Evolutionary conservation across 2,329 filamentous ascomycete genomes (phyloP).

Genomic region (Penicillium sp.): DNA sequence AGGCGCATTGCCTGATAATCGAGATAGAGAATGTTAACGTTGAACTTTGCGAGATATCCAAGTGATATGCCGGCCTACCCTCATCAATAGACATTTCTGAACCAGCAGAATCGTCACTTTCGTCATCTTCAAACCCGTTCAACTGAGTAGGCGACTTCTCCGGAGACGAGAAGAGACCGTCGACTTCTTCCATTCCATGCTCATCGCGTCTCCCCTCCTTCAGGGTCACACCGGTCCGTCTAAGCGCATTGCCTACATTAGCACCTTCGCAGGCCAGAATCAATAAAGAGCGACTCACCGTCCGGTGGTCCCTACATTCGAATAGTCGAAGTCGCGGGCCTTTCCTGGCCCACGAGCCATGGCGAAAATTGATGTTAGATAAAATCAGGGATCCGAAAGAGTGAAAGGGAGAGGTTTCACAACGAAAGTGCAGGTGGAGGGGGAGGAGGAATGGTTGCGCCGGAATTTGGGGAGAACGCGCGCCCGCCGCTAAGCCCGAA

Average conservation of each 20-base stretch:
- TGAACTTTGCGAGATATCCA: not conserved
- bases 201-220: slow-evolving; percentile 81
- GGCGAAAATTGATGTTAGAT: not conserved
- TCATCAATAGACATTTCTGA: slow-evolving; percentile 62
- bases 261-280: slow-evolving; percentile 8
- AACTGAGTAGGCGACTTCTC: slow-evolving; percentile 52
- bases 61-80: slow-evolving; percentile 44
- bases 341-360: slow-evolving; percentile 40
- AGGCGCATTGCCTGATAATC: slow-evolving; percentile 36
- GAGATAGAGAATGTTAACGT: slow-evolving; percentile 8
- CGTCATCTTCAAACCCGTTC: slow-evolving; percentile 35
- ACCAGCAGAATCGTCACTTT: slow-evolving; percentile 46
- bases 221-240: slow-evolving; percentile 83
- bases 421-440: slow-evolving; percentile 6
- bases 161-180: slow-evolving; percentile 84
- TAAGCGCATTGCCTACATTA: slow-evolving; percentile 39
- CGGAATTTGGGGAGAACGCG: slow-evolving; percentile 23
- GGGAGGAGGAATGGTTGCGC: slow-evolving; percentile 18
- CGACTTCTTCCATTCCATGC: slow-evolving; percentile 83
- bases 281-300: slow-evolving; percentile 32
- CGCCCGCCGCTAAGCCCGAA: slow-evolving; percentile 34
- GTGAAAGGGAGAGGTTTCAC: not conserved
- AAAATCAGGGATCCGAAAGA: not conserved
- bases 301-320: slow-evolving; percentile 46
- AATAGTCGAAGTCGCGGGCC: slow-evolving; percentile 46